Evolutionary conservation across 179 eudicot genomes (phyloP).

Genomic region (Beta corolliflora): DNA sequence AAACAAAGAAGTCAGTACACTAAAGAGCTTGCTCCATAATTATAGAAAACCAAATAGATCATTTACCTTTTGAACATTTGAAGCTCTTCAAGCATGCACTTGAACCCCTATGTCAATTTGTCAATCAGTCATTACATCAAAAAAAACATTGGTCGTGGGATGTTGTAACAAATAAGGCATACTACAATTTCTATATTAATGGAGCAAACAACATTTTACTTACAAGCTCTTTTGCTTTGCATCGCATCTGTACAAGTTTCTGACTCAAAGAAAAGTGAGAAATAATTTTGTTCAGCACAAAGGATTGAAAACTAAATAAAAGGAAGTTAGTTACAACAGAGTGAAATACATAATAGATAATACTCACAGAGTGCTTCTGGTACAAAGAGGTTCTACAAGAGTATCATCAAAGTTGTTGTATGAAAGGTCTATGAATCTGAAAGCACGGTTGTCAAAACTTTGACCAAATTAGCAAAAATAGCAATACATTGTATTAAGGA

Average conservation of each 20-base stretch:
- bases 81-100: constrained; percentile 20
- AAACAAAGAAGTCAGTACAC: background rate
- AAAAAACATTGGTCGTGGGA: background rate
- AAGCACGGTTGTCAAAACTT: background rate
- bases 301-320: background rate
- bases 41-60: background rate
- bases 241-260: constrained; percentile 29
- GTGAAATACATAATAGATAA: background rate
- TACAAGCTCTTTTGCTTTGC: constrained; percentile 28
- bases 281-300: background rate
- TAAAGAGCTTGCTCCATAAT: background rate
- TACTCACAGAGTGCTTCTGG: constrained; percentile 20
- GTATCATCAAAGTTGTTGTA: constrained; percentile 33
- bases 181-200: background rate
- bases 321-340: background rate
- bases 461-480: background rate
- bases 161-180: background rate
- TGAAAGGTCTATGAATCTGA: constrained; percentile 36
- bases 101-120: constrained; percentile 19
- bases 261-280: constrained; percentile 3
- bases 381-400: constrained; percentile 12
- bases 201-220: background rate
- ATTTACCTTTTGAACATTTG: constrained; percentile 23
- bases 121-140: background rate
- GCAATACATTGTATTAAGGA: background rate